Percentiles rank a stretch among this genome's conserved stretches.
These are phyloP conservation scores for Petunia secreta DNA, from an alignment of 257 asterid species.

Conservation along the genomic window DNA sequence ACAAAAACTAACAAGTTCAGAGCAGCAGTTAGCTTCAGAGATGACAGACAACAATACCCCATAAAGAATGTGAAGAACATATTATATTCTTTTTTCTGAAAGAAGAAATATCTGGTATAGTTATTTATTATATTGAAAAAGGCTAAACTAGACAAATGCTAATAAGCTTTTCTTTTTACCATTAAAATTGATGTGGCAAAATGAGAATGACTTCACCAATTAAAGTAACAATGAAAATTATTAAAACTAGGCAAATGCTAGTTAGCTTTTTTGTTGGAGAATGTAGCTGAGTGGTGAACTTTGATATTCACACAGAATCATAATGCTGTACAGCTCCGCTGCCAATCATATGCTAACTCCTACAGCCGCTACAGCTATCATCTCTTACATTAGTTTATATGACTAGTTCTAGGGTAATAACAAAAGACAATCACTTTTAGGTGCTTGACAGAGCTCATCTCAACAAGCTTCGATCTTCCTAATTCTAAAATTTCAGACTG, in stretches of 20 bases:
- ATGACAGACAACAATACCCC: neutral
- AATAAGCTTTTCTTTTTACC: neutral
- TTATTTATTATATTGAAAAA: neutral
- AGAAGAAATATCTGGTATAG: neutral
- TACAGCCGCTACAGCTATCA: neutral
- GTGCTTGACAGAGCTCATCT: neutral
- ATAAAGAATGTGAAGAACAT: neutral
- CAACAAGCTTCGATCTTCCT: neutral
- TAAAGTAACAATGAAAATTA: no score
- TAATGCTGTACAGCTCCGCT: neutral
- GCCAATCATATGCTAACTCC: neutral
- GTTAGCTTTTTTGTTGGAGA: neutral
- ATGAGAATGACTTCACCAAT: no score
- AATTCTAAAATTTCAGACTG: neutral
- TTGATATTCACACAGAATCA: neutral
- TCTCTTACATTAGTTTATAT: neutral
- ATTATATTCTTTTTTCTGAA: neutral
- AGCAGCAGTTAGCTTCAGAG: neutral
- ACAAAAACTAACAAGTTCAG: neutral
- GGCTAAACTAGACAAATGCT: neutral
- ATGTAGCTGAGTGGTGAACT: neutral
- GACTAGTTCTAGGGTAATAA: neutral
- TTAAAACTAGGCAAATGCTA: neutral
- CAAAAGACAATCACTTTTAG: neutral
- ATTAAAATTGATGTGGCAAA: no score